These are phyloP conservation scores for Xylaria sp. DNA, from an alignment of 2,329 filamentous ascomycete species.

Conservation along the genomic window DNA sequence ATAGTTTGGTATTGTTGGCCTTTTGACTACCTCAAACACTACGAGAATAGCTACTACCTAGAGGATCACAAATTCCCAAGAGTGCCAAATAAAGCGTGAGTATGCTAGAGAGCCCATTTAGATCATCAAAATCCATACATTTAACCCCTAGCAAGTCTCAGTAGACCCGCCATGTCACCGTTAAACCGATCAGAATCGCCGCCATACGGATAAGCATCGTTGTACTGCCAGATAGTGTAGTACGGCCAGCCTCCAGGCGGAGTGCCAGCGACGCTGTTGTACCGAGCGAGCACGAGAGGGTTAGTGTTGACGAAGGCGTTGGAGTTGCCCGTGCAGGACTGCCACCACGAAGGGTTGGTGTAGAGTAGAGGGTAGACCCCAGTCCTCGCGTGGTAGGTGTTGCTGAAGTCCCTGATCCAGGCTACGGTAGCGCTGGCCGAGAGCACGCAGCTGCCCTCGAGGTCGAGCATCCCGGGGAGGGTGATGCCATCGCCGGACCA, in stretches of 20 bases:
- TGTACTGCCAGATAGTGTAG: conserved; percentile 62
- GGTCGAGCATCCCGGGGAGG: conserved; percentile 62
- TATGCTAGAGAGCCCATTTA: too few relatives aligned
- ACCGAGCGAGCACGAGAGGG: conserved; percentile 56
- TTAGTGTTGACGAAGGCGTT: conserved; percentile 51
- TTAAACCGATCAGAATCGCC: conserved; percentile 60
- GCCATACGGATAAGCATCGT: conserved; percentile 54
- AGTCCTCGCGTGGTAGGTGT: conserved; percentile 54
- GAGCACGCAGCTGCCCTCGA: conserved; percentile 57
- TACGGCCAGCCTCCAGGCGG: conserved; percentile 58
- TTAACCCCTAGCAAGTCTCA: conserved; percentile 34
- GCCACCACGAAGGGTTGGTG: conserved; percentile 60
- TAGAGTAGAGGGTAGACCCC: conserved; percentile 59
- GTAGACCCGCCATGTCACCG: conserved; percentile 42
- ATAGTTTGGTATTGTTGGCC: background rate
- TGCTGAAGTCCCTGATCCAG: conserved; percentile 60
- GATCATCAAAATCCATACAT: background rate
- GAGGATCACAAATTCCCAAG: background rate
- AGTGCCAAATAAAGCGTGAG: too few relatives aligned
- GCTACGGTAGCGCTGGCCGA: conserved; percentile 52
- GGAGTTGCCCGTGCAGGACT: conserved; percentile 56
- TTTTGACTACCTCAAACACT: background rate
- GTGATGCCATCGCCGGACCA: conserved; percentile 60
- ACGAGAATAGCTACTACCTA: background rate
- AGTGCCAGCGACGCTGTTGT: conserved; percentile 47